Conservation (phyloP, 106 monocot species). For the Gastrodia elata region DNA sequence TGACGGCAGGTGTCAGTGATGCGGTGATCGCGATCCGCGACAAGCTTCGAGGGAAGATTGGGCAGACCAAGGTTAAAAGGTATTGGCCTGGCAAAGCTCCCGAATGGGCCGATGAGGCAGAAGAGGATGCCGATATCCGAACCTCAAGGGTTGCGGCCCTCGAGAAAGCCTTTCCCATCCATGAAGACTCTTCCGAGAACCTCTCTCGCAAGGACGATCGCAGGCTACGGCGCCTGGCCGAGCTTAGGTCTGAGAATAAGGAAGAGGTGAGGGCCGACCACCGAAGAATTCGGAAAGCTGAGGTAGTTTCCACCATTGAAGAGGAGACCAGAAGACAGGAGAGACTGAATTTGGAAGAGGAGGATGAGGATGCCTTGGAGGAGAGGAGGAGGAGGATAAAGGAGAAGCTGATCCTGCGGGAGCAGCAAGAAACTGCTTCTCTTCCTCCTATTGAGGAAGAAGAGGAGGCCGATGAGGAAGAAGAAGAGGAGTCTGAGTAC, state of each 20-base stretch:
- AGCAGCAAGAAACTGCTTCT: constrained; percentile 50
- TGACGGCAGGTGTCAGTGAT: constrained; percentile 92
- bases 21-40: constrained; percentile 84
- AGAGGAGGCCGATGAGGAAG: constrained; percentile 61
- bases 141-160: constrained; percentile 23
- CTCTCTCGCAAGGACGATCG: constrained; percentile 42
- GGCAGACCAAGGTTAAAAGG: constrained; percentile 94
- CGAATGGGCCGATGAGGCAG: constrained; percentile 75
- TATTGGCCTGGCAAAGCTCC: constrained; percentile 99
- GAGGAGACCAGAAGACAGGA: constrained; percentile 42
- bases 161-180: constrained; percentile 58
- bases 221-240: constrained; percentile 65
- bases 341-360: constrained; percentile 45
- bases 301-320: constrained; percentile 67
- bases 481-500: constrained; percentile 70
- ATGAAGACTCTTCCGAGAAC: constrained; percentile 18
- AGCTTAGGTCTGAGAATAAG: constrained; percentile 52
- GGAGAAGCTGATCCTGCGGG: constrained; percentile 38
- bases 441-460: constrained; percentile 34
- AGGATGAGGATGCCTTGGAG: constrained; percentile 64
- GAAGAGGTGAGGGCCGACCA: constrained; percentile 78
- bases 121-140: constrained; percentile 46
- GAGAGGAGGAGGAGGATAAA: constrained; percentile 51
- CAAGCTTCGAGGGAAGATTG: constrained; percentile 88
- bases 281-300: constrained; percentile 77